Conservation (phyloP, 2,329 filamentous ascomycete genomes). For the Dactylonectria estremocensis region DNA sequence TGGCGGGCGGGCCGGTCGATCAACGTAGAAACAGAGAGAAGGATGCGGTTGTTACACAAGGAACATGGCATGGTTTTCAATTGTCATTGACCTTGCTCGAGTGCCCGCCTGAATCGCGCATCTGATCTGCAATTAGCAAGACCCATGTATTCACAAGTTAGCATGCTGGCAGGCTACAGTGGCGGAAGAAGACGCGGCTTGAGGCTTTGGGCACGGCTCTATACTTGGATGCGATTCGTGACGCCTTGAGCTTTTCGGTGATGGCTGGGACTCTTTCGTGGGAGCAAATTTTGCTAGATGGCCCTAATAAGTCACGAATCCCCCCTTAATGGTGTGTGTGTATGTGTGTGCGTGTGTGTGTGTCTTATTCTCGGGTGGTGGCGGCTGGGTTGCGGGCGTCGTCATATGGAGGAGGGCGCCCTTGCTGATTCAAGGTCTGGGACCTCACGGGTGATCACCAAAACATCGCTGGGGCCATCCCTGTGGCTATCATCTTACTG, state of each 20-base stretch:
- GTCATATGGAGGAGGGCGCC: not conserved
- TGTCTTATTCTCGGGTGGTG: not conserved
- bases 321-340: not conserved
- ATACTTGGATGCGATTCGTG: not conserved
- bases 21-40: slow-evolving; percentile 16
- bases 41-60: slow-evolving; percentile 25
- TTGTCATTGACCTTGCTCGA: slow-evolving; percentile 30
- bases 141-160: not conserved
- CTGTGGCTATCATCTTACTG: not conserved
- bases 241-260: not conserved
- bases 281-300: not conserved
- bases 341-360: not conserved
- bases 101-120: slow-evolving; percentile 37
- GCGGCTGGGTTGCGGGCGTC: slow-evolving; percentile 7
- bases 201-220: slow-evolving; percentile 6
- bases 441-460: not conserved
- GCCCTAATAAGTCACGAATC: not conserved
- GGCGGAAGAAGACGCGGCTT: slow-evolving; percentile 11
- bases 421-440: not conserved
- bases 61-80: slow-evolving; percentile 27
- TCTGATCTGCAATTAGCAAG: slow-evolving; percentile 34
- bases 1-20: slow-evolving; percentile 19
- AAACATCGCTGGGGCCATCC: not conserved
- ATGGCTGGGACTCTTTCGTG: not conserved
- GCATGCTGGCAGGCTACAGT: slow-evolving; percentile 3